Evolutionary conservation across 345 rosid species (phyloP), one percentile per base, ranked within the genome.

Genomic region (Euclidium syriacum): DNA sequence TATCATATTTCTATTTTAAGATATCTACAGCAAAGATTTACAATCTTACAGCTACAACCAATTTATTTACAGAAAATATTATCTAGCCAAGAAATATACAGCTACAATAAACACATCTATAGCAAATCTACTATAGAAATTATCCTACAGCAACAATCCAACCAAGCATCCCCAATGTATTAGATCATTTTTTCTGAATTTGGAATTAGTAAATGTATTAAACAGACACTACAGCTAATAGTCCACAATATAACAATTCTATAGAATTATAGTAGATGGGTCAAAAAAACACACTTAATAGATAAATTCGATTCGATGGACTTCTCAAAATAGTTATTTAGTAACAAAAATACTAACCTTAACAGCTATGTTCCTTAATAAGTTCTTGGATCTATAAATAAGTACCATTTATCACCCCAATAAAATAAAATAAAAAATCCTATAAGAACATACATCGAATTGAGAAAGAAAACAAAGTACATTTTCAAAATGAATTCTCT

Each of bases 261-360:
- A 30, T 9, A 58, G 7, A 14, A 14, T 42, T 8, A 33, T 6
- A 60, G 24, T 35, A 49, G 7, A 34, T 33, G 12, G 22, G 16
- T 32, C 3, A 51, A 39, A 16, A 14, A 51, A 15, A 50, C 29
- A 19, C 6, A n/a, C 15, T 10, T 33, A 17, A 34, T 24, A 10
- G 54, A 54, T 54, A 54, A 64, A 44, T 6, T 43, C 11, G 48
- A 55, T 17, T 52, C 14, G 55, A 25, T 33, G 16, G 27, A 34
- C 23, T 9, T 65, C n/a, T 30, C 41, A 23, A 60, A 23, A 50
- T 59, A 68, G 66, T 38, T 32, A 19, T 23, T 8, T 23, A 34
- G 29, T 24, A 58, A 68, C 61, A 16, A 34, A 68, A 24, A 42
- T 10, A 48, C 9, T 16, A 20, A 59, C 46, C 32, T 23, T 11